Base-by-base conservation (phyloP, 2,329 filamentous ascomycete genomes). In the Nectriaceae sp. region DNA sequence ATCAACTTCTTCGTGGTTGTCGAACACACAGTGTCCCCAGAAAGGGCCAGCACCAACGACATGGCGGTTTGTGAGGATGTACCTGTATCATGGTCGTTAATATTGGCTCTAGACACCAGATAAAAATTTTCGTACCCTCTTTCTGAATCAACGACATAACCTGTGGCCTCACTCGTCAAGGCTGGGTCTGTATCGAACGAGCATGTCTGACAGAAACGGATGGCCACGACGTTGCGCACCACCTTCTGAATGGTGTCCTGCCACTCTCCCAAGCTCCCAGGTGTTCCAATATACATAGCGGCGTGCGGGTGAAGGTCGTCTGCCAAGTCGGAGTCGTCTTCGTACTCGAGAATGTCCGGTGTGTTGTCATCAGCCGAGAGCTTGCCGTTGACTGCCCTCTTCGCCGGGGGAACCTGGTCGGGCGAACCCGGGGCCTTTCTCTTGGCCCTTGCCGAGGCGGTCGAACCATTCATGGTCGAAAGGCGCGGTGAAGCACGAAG, bases 171-270 rank as follows among this genome's bases (percentile, higher is more conserved):
- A 63, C 91, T 97, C 16, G 90, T 90, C 69, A 96, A 80, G 5
- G 94, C 94, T 21, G 90, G 77, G 62, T 99, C 94, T n/a, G 94
- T 97, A 69, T 99, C 94, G 69, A 99, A 99, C 20, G 93, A 92
- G 69, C 90, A 96, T 0, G 94, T 97, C 77, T 97, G 91, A 69
- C 93, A 97, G 75, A 99, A 99, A 59, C 96, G 89, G 63, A 99
- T 97, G n/a, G 93, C 96, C 42, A 99, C 94, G 16, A 97, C 94
- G 60, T 92, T 96, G 67, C 88, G 86, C 45, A 99, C 92, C 3
- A 99, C 94, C 53, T 85, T 87, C 70, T 97, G 92, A 52, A 97
- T 96, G 1, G 92, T 97, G 42, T 86, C 88, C 71, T 97, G 93
- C 94, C 94, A 99, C 73, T 96, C 92, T 31, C 70, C 69, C 41